These are phyloP conservation scores for Mycena metata DNA, from an alignment of 768 basidiomycete species.

Conservation along the genomic window DNA sequence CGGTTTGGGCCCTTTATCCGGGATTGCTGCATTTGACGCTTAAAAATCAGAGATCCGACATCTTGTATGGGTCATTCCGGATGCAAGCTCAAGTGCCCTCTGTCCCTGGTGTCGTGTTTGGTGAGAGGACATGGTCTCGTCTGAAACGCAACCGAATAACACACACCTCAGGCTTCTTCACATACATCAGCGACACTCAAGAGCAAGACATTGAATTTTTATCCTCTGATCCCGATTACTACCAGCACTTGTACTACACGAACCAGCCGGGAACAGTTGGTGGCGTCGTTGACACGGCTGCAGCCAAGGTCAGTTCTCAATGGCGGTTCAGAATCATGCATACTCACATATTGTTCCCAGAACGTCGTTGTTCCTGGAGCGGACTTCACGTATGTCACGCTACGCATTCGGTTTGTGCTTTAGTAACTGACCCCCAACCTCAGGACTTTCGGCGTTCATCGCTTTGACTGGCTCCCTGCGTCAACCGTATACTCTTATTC, in stretches of 20 bases:
- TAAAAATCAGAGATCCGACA: slow-evolving; percentile 15
- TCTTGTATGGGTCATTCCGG: slow-evolving; percentile 35
- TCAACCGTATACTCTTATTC: slow-evolving; percentile 32
- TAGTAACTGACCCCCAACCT: not conserved
- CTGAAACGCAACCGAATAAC: not conserved
- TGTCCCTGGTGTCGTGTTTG: slow-evolving; percentile 37
- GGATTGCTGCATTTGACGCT: not conserved
- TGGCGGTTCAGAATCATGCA: not conserved
- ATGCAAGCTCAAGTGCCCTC: slow-evolving; percentile 37
- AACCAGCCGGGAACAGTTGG: slow-evolving; percentile 34
- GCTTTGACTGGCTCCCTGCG: slow-evolving; percentile 33
- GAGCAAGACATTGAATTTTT: slow-evolving; percentile 41
- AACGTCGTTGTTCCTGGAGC: slow-evolving; percentile 30
- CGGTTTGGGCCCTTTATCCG: not conserved
- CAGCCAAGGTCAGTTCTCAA: slow-evolving; percentile 25
- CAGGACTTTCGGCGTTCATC: slow-evolving; percentile 38
- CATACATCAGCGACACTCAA: slow-evolving; percentile 32
- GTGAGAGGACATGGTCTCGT: slow-evolving; percentile 5
- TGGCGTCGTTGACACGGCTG: slow-evolving; percentile 18
- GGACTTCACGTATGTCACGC: slow-evolving; percentile 35
- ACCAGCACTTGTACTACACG: slow-evolving; percentile 36
- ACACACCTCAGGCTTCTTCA: slow-evolving; percentile 34
- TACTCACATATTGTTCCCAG: not conserved
- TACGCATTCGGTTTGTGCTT: not conserved
- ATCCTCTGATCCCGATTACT: slow-evolving; percentile 29